A percentile compares a stretch with the other conserved stretches of the same genome.
Evolutionary conservation across 2,329 filamentous ascomycete species (phyloP).

Genomic region (Botrytis fabae): DNA sequence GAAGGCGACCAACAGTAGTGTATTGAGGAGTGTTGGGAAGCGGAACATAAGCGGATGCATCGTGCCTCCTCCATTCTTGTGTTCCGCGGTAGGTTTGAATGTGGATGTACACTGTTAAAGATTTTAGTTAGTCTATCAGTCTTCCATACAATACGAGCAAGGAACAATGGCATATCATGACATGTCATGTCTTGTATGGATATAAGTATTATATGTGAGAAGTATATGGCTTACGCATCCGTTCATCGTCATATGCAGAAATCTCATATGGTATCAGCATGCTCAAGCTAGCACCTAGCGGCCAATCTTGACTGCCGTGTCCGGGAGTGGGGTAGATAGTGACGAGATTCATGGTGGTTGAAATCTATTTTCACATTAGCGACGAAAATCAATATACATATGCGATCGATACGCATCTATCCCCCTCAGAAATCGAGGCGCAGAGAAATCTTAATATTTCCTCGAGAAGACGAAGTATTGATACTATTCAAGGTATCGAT

Average conservation of each 20-base stretch:
- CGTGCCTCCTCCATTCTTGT: not conserved
- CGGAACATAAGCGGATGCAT: not conserved
- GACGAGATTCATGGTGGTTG: not conserved
- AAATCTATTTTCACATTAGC: not conserved
- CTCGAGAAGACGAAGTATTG: not conserved
- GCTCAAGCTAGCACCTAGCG: not conserved
- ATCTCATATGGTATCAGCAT: not conserved
- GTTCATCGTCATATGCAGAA: not conserved
- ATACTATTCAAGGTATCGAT: not conserved
- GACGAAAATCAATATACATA: not conserved
- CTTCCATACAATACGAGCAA: not conserved
- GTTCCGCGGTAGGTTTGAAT: not conserved
- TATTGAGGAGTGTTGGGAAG: not conserved
- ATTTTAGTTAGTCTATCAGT: not conserved
- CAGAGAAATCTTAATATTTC: not conserved
- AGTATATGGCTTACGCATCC: not conserved
- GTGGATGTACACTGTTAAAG: not conserved
- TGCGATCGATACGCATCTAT: not conserved
- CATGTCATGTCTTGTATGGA: not conserved
- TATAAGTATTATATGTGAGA: not conserved
- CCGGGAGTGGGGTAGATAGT: not conserved
- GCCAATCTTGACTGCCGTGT: fast-evolving
- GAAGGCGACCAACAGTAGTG: not conserved
- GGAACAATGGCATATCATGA: not conserved
- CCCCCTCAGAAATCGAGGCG: not conserved